Evolutionary conservation across 768 basidiomycete species (phyloP).

Genomic region (Amylocystis lapponica): DNA sequence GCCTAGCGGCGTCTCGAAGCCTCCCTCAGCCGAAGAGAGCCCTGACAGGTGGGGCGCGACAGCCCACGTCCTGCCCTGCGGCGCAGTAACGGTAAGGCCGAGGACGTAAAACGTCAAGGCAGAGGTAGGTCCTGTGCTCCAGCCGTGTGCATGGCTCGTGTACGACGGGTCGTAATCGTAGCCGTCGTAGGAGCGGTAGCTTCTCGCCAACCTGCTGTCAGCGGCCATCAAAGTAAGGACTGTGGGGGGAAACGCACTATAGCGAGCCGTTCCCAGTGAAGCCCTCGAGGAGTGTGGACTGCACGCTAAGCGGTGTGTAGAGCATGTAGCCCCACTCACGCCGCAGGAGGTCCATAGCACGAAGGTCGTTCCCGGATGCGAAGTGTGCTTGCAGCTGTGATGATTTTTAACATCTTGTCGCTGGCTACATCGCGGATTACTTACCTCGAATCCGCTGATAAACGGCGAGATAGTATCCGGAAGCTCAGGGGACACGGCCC

Average conservation of each 20-base stretch:
- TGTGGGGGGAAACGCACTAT: constrained; percentile 26
- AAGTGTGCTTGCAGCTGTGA: constrained; percentile 54
- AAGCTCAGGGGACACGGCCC: constrained; percentile 49
- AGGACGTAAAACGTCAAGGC: constrained; percentile 52
- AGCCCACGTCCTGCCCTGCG: constrained; percentile 42
- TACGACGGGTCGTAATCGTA: constrained; percentile 55
- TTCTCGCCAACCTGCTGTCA: background rate
- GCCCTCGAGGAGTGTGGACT: constrained; percentile 54
- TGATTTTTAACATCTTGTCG: no score
- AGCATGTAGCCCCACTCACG: constrained; percentile 60
- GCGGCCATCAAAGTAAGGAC: background rate
- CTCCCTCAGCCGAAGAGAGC: constrained; percentile 39
- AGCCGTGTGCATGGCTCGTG: constrained; percentile 56
- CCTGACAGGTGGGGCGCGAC: constrained; percentile 42
- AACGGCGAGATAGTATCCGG: constrained; percentile 57
- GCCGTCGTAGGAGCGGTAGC: constrained; percentile 47
- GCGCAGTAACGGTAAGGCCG: constrained; percentile 44
- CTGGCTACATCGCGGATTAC: constrained; percentile 7
- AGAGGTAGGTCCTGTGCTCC: constrained; percentile 53
- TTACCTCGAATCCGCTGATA: constrained; percentile 52
- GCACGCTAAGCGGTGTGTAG: constrained; percentile 47
- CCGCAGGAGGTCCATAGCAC: constrained; percentile 47
- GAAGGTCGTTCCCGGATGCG: constrained; percentile 41
- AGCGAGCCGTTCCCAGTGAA: constrained; percentile 54
- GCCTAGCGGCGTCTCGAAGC: constrained; percentile 48